phyloP scores from a whole-genome alignment of 2,329 filamentous ascomycete species.

The Aurifilum marmelostoma region DNA sequence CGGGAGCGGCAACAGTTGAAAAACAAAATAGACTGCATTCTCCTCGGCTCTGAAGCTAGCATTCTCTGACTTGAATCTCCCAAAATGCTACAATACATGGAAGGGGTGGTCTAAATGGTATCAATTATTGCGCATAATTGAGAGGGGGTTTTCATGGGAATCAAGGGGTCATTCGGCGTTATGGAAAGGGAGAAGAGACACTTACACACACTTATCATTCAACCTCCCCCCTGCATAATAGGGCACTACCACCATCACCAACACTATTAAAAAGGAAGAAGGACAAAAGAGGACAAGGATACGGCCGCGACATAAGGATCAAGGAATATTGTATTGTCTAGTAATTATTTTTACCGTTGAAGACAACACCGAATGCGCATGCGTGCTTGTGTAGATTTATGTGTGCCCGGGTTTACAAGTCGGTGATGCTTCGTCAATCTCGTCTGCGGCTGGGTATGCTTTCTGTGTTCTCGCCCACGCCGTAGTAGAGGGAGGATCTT shows the following conservation, averaged over 20 bases:
- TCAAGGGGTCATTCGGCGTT: neutral
- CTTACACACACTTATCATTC: neutral
- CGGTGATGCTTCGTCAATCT: too few relatives aligned
- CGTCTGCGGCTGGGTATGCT: too few relatives aligned
- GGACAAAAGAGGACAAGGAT: neutral
- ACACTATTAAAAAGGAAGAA: neutral
- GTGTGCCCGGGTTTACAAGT: neutral
- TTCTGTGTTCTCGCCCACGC: too few relatives aligned
- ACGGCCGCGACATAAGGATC: neutral
- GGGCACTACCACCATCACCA: neutral
- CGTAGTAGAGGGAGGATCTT: too few relatives aligned
- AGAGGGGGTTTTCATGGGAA: neutral
- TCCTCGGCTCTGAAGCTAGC: neutral
- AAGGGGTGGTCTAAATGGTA: neutral
- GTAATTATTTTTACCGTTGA: neutral
- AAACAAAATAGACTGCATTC: neutral
- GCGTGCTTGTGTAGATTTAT: neutral
- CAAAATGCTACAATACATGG: neutral
- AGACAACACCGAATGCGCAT: neutral
- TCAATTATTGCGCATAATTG: neutral
- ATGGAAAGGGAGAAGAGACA: neutral
- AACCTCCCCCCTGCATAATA: neutral
- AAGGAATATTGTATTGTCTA: constrained; percentile 10
- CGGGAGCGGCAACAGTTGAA: neutral
- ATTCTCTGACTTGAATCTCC: neutral